Evolutionary conservation across 495 filamentous ascomycete genomes (phyloP).

Genomic region (Bacidia gigantensis): DNA sequence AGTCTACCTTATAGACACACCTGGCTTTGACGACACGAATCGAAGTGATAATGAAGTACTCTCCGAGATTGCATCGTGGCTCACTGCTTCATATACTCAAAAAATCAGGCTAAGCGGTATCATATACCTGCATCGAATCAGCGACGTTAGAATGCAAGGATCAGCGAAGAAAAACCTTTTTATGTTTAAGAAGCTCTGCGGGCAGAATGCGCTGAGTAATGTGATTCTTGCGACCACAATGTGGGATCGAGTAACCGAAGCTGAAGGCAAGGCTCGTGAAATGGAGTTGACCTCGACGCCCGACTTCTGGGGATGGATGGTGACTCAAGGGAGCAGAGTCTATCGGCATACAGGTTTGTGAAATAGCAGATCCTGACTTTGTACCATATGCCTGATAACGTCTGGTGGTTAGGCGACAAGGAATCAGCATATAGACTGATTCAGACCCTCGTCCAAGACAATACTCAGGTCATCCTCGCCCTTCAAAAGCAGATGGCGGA

Average conservation of each 20-base stretch:
- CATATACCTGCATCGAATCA: constrained; percentile 34
- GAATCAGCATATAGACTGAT: not conserved
- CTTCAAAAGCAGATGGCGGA: not conserved
- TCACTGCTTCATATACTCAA: no score
- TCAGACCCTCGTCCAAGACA: not conserved
- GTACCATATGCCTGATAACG: no score
- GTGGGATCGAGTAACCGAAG: constrained; percentile 13
- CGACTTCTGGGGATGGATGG: not conserved
- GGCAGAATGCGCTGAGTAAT: constrained; percentile 21
- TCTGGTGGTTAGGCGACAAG: no score
- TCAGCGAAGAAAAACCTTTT: constrained; percentile 27
- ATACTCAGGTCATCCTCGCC: not conserved
- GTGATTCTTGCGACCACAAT: constrained; percentile 33
- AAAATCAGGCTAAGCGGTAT: constrained; percentile 21
- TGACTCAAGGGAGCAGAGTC: not conserved
- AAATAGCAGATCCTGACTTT: no score
- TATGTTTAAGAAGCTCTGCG: constrained; percentile 35
- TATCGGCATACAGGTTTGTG: not conserved
- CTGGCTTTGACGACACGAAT: no score
- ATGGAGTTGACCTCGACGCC: not conserved
- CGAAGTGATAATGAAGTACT: no score
- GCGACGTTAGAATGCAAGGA: constrained; percentile 25
- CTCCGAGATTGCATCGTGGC: no score
- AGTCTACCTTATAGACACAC: no score
- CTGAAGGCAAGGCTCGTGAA: not conserved